These are phyloP conservation scores for Sutorius australiensis DNA, from an alignment of 768 basidiomycete species.

Conservation along the genomic window DNA sequence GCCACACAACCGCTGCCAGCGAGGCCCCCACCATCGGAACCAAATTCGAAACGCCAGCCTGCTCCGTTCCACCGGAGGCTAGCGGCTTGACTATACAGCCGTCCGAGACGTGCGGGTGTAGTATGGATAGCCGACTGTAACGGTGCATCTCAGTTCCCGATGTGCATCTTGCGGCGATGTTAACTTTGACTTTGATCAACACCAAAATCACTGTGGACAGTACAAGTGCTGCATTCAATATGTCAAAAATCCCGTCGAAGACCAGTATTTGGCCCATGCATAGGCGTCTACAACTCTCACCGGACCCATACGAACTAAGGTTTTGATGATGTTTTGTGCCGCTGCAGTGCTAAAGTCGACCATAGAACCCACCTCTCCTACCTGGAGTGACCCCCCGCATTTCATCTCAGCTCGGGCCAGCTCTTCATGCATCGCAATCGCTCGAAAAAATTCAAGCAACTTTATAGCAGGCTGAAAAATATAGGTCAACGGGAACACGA, in stretches of 20 bases:
- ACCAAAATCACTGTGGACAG: too few relatives aligned
- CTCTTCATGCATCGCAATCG: constrained; percentile 5
- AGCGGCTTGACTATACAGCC: too few relatives aligned
- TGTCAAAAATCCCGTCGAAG: background rate
- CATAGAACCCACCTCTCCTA: constrained; percentile 4
- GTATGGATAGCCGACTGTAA: too few relatives aligned
- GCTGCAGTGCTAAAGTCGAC: constrained; percentile 5
- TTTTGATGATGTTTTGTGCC: constrained; percentile 8
- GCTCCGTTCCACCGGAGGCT: too few relatives aligned
- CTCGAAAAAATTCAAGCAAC: constrained; percentile 28
- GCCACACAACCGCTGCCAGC: too few relatives aligned
- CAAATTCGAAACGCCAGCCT: too few relatives aligned
- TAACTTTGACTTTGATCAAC: too few relatives aligned
- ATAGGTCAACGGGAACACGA: background rate
- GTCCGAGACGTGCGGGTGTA: too few relatives aligned
- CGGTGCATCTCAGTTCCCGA: too few relatives aligned
- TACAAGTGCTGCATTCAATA: too few relatives aligned
- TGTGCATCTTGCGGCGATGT: too few relatives aligned
- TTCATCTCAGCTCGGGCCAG: background rate
- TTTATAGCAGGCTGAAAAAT: constrained; percentile 31
- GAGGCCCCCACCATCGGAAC: too few relatives aligned
- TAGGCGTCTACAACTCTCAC: constrained; percentile 11
- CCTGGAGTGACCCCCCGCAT: background rate
- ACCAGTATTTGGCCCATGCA: constrained; percentile 22
- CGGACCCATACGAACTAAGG: constrained; percentile 10